Percentiles rank a stretch among this genome's conserved stretches.
Conservation (phyloP, 257 asterid species). For the Datura wrightii region DNA sequence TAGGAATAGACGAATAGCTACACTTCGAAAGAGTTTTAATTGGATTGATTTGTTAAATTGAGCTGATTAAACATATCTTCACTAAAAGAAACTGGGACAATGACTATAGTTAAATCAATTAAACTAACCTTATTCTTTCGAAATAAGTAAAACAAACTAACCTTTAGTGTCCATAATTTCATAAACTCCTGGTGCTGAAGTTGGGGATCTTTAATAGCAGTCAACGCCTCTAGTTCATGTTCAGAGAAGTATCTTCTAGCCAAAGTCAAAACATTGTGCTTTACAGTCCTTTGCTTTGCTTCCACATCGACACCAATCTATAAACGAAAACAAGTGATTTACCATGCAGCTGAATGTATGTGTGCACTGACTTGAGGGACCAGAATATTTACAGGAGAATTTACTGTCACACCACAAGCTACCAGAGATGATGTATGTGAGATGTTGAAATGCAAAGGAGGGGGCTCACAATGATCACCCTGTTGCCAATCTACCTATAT, state of each 20-base stretch:
- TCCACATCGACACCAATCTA: conserved; percentile 93
- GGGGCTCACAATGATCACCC: conserved; percentile 50
- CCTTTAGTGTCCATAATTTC: conserved; percentile 96
- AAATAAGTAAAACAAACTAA: conserved; percentile 31
- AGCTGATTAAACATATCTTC: not conserved
- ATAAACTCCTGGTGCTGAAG: conserved; percentile 76
- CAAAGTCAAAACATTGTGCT: conserved; percentile 62
- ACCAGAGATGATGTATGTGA: conserved; percentile 86
- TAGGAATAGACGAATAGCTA: not conserved
- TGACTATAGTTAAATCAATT: not conserved
- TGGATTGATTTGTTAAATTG: not conserved
- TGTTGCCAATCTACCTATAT: conserved; percentile 73
- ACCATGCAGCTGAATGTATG: not conserved
- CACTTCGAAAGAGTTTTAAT: not conserved
- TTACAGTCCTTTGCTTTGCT: conserved; percentile 66
- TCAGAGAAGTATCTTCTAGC: conserved; percentile 75
- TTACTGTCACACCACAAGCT: conserved; percentile 76
- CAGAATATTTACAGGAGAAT: conserved; percentile 68
- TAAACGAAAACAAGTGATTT: conserved; percentile 24
- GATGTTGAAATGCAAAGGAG: conserved; percentile 79
- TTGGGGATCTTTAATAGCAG: conserved; percentile 64
- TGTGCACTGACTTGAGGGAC: conserved; percentile 14
- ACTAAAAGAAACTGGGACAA: not conserved
- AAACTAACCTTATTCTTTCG: too few species aligned
- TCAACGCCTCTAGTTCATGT: conserved; percentile 59